Conservation (phyloP, 2,329 filamentous ascomycete genomes). For the Sporothrix brasiliensis region DNA sequence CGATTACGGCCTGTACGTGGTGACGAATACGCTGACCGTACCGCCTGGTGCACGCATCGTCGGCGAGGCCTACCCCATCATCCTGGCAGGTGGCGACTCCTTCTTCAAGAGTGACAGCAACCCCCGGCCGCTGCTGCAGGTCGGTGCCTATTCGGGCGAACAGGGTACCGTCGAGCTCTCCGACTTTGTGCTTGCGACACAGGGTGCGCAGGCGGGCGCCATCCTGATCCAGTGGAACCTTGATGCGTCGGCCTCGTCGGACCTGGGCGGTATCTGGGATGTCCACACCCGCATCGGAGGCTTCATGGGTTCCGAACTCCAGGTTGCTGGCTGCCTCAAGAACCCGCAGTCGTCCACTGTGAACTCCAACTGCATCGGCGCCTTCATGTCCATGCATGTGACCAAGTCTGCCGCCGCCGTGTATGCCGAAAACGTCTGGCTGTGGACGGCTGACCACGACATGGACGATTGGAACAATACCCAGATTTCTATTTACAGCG, state of each 20-base stretch:
- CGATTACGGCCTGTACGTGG: slow-evolving; percentile 59
- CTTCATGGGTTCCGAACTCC: slow-evolving; percentile 66
- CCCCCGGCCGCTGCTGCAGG: slow-evolving; percentile 65
- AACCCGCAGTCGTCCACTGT: slow-evolving; percentile 47
- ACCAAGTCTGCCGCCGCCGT: slow-evolving; percentile 49
- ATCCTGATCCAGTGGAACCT: slow-evolving; percentile 75
- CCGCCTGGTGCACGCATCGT: slow-evolving; percentile 55
- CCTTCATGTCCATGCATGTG: slow-evolving; percentile 56
- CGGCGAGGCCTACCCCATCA: slow-evolving; percentile 54
- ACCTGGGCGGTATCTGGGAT: slow-evolving; percentile 44
- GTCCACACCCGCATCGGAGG: slow-evolving; percentile 75
- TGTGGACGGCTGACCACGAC: slow-evolving; percentile 67
- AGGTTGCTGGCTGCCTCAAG: slow-evolving; percentile 61
- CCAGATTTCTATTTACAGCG: slow-evolving; percentile 29
- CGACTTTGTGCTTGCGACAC: slow-evolving; percentile 71
- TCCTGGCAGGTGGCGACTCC: slow-evolving; percentile 45
- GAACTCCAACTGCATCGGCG: slow-evolving; percentile 61
- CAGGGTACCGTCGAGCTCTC: slow-evolving; percentile 67
- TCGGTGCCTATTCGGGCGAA: slow-evolving; percentile 61
- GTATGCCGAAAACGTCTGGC: slow-evolving; percentile 58
- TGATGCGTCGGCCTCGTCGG: slow-evolving; percentile 51
- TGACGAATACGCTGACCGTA: slow-evolving; percentile 53
- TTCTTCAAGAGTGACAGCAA: slow-evolving; percentile 61
- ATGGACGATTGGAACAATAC: slow-evolving; percentile 30
- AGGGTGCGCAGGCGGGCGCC: slow-evolving; percentile 67